Percentiles rank a stretch among this genome's conserved stretches.
Conservation (phyloP, 1,139 yeast species). For the Blastobotrys raffinosifermentans region DNA sequence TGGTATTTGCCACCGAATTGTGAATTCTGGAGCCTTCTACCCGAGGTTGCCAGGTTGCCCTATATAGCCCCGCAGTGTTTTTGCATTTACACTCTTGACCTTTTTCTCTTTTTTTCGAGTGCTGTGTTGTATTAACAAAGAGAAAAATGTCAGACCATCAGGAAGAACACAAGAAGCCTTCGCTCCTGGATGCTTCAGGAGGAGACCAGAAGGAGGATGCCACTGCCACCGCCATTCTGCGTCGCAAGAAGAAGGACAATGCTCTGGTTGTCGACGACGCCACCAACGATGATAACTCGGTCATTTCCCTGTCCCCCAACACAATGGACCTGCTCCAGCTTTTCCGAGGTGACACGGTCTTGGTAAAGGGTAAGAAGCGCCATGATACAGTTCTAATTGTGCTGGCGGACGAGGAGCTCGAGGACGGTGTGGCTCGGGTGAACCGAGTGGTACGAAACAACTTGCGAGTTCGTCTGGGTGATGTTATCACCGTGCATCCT, state of each 20-base stretch:
- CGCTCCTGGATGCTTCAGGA: constrained; percentile 51
- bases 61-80: too few species aligned
- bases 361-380: constrained; percentile 97
- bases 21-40: too few species aligned
- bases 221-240: constrained; percentile 94
- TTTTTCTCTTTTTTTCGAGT: too few species aligned
- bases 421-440: constrained; percentile 89
- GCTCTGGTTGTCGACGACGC: constrained; percentile 95
- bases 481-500: constrained; percentile 82
- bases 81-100: too few species aligned
- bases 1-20: too few species aligned
- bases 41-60: too few species aligned
- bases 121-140: too few species aligned
- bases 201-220: constrained; percentile 59
- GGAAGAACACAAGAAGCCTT: constrained; percentile 16
- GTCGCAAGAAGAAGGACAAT: constrained; percentile 97
- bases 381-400: constrained; percentile 97
- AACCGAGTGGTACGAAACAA: constrained; percentile 96
- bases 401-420: constrained; percentile 93
- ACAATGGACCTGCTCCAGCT: constrained; percentile 94
- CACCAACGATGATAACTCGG: constrained; percentile 93
- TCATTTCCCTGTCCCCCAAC: constrained; percentile 86
- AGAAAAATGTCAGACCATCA: not conserved
- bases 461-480: constrained; percentile 90
- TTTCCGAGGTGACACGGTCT: constrained; percentile 96